phyloP scores from a whole-genome alignment of 2,329 filamentous ascomycete species.

The Chrysoporthe puriensis region DNA sequence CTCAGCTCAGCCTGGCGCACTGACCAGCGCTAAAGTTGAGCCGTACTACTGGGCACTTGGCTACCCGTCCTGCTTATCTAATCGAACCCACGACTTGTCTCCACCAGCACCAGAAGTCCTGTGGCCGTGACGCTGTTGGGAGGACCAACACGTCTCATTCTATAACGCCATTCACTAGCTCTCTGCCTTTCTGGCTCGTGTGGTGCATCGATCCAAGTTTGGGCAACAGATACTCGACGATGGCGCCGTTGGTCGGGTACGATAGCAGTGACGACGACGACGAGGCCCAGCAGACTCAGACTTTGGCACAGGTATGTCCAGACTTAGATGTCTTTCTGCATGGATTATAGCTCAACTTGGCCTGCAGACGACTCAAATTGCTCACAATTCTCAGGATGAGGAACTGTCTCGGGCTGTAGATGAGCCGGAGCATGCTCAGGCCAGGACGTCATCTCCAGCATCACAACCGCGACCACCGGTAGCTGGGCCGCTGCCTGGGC shows the following conservation, averaged over 20 bases:
- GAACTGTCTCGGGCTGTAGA: not conserved
- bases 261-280: conserved; percentile 57
- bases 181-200: not conserved
- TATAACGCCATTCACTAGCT: conserved; percentile 1
- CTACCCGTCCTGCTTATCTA: conserved; percentile 10
- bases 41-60: too few species aligned
- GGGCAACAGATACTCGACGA: conserved; percentile 26
- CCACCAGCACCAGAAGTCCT: too few species aligned
- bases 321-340: too few species aligned
- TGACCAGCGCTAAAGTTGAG: conserved; percentile 13
- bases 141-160: not conserved
- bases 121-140: too few species aligned
- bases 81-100: not conserved
- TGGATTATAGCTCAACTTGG: not conserved
- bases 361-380: not conserved
- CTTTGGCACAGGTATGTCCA: conserved; percentile 14
- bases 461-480: conserved; percentile 4
- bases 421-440: not conserved
- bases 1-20: not conserved
- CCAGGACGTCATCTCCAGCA: conserved; percentile 1
- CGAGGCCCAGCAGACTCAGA: conserved; percentile 32
- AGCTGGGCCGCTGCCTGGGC: conserved; percentile 1
- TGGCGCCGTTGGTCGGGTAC: conserved; percentile 54
- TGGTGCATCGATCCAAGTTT: not conserved
- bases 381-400: too few species aligned